Base-by-base conservation (phyloP, 2,329 filamentous ascomycete genomes). In the Stachybotrys chartarum region DNA sequence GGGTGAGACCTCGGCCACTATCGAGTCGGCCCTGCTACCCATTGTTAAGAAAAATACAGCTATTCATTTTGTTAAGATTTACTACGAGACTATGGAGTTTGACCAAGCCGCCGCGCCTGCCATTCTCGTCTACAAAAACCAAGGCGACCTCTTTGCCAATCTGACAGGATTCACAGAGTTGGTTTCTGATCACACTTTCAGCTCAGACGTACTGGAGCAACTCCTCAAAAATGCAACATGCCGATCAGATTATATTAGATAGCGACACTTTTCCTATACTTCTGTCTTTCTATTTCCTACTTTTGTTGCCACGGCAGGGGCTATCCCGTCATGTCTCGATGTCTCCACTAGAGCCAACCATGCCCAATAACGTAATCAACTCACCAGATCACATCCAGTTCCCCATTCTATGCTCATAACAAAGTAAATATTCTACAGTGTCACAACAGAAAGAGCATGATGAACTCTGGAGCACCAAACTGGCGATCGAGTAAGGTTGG, bases 81-180 rank as follows among this genome's bases (percentile, higher is more conserved):
- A 96, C 71, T 90, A 91, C 68, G 86, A 89, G 59, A 92, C 96
- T 56, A 95, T 96, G 42, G 92, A 97, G 70, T 96, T 97, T 78
- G 91, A 97, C 69, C 84, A 88, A 56, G 88, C 91, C 39, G 87
- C 87, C 49, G 88, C 96, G 2, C 94, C 94, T 1, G 91, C 94
- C 5, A 78, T 97, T 44, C 78, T 97, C 51, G 93, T 90, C 11
- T 99, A 99, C 76, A 86, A 85, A 56, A 90, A 87, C 64, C 84
- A 87, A 66, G 92, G 91, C 53, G 91, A 97, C 60, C 85, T 96
- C 60, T 91, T 97, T 64, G 90, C 90, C 60, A 95, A 92, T 64
- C 77, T 97, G 53, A 89, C 94, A 0, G 92, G 93, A 54, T 80
- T 97, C 53, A 83, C 95, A 59, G 85, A 91, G 66, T 88, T 94